Base-by-base conservation (phyloP, 75 land plant species). In the Sequoiadendron giganteum region DNA sequence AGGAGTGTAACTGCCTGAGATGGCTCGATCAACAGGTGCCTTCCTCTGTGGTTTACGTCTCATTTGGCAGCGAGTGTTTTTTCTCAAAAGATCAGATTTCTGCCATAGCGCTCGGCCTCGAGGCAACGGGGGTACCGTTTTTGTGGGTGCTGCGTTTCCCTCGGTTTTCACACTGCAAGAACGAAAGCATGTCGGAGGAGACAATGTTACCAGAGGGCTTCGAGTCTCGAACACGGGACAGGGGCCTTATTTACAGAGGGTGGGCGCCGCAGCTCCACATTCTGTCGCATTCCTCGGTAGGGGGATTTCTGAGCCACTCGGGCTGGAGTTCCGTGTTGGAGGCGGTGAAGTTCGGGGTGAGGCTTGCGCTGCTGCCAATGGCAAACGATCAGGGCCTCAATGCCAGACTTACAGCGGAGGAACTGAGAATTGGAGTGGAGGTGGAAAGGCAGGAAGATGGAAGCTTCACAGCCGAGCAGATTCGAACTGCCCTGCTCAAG, bases 241-340 rank as follows among this genome's bases (percentile, higher is more conserved):
- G 89, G 3, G 95, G 95, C 39, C 9, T 92, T 32, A 87, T 92
- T 3, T 48, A 38, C 89, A 86, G 16, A n/a, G 88, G 86, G 15
- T 94, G 95, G 95, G 92, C 88, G 28, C 94, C 93, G 34, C 95
- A 94, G 88, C 18, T 87, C 21, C 73, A 77, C 34, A 87, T 93
- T 19, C 79, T 94, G 73, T 54, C 90, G 2, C 95, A 94, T 72
- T 30, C 49, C 1, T 86, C 94, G 5, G 61, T 93, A 1, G 94
- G 93, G 1, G 92, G 86, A 11, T 93, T 90, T 85, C 52, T 94
- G 89, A 88, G 93, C 34, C 95, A 94, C 75, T 84, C 79, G 49
- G 92, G 95, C 3, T 89, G 90, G 92, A 90, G 86, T 56, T 92
- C 93, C 2, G 54, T 72, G 9, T 40, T 94, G 30, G 95, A 92